A percentile compares a stretch with the other conserved stretches of the same genome.
Conservation (phyloP, 2,329 filamentous ascomycete species). For the Ceratocystis cubensis region DNA sequence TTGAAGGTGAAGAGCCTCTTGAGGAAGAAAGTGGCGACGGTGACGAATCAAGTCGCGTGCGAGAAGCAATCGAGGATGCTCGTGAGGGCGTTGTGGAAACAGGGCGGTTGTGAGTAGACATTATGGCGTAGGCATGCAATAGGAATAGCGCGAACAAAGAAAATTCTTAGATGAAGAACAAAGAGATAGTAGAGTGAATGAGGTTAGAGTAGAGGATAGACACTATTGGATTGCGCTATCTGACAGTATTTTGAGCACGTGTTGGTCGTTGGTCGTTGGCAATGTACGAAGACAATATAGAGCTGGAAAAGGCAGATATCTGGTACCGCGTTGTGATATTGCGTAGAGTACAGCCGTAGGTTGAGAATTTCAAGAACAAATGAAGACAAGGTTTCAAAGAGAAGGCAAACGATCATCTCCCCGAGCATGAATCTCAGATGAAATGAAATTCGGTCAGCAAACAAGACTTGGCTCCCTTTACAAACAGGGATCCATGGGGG, state of each 20-base stretch:
- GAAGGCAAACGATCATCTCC: neutral
- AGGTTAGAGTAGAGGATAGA: neutral
- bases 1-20: conserved; percentile 8
- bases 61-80: conserved; percentile 14
- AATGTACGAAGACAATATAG: neutral
- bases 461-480: conserved; percentile 16
- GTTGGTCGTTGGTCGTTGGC: neutral
- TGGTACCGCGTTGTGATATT: neutral
- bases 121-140: conserved; percentile 3
- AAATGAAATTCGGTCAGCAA: conserved; percentile 19
- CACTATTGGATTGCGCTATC: conserved; percentile 2
- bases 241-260: neutral
- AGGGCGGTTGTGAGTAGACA: conserved; percentile 10
- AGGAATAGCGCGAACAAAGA: neutral
- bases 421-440: conserved; percentile 19
- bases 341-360: neutral
- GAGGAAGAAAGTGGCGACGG: conserved; percentile 15
- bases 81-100: conserved; percentile 10
- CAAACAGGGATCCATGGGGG: conserved; percentile 15
- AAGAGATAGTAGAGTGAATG: neutral
- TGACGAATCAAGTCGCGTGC: conserved; percentile 13
- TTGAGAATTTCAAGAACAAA: neutral
- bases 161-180: neutral
- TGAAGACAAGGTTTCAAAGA: conserved; percentile 1
- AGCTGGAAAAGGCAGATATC: neutral